These are phyloP conservation scores for Solanum medicagineum DNA, from an alignment of 257 asterid species.

Conservation along the genomic window DNA sequence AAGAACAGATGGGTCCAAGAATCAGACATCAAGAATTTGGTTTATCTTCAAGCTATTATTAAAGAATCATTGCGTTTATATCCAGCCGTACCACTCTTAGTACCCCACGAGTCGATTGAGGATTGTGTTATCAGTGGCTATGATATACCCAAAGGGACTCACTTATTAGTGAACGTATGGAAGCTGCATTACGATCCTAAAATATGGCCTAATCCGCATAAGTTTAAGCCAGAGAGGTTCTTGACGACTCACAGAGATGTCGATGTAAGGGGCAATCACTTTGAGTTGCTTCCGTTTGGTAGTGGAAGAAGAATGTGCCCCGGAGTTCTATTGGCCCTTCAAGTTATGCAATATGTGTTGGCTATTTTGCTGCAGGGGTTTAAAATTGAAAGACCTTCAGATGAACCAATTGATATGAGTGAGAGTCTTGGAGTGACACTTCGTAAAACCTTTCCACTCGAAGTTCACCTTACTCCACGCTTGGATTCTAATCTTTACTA, in stretches of 20 bases:
- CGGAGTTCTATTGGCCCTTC: slow-evolving; percentile 6
- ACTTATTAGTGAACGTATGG: slow-evolving; percentile 24
- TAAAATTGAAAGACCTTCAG: slow-evolving; percentile 3
- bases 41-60: slow-evolving; percentile 34
- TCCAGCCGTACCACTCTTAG: slow-evolving; percentile 15
- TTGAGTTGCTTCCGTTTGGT: slow-evolving; percentile 42
- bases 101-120: slow-evolving; percentile 5
- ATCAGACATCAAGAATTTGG: slow-evolving; percentile 22
- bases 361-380: slow-evolving; percentile 31
- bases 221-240: slow-evolving; percentile 43
- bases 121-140: slow-evolving; percentile 36
- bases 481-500: slow-evolving; percentile 5
- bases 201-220: slow-evolving; percentile 30
- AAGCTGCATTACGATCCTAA: slow-evolving; percentile 29
- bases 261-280: slow-evolving; percentile 21
- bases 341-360: slow-evolving; percentile 6
- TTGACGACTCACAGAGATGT: slow-evolving; percentile 13
- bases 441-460: slow-evolving; percentile 28
- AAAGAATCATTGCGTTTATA: slow-evolving; percentile 37
- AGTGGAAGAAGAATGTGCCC: slow-evolving; percentile 45
- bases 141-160: slow-evolving; percentile 28
- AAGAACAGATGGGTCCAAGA: slow-evolving; percentile 16
- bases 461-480: slow-evolving; percentile 18
- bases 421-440: slow-evolving; percentile 27
- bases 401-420: slow-evolving; percentile 32